Conservation (phyloP, 192 early-diverging fungal species). For the Mortierella antarctica region DNA sequence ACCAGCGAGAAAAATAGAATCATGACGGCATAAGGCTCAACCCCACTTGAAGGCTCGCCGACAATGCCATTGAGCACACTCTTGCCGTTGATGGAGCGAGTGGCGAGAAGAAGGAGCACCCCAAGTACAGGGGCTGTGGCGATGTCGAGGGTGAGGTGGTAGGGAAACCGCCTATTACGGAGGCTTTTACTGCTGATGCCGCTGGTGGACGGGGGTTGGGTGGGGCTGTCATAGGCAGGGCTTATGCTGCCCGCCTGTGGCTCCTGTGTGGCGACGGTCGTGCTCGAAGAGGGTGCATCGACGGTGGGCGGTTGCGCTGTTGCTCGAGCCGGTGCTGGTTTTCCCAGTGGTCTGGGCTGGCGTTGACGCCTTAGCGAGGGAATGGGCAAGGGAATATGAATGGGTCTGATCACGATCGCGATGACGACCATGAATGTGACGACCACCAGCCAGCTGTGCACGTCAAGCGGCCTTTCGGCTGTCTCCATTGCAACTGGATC, state of each 20-base stretch:
- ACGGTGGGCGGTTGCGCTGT: constrained; percentile 1
- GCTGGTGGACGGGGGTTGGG: not conserved
- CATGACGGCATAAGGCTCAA: constrained; percentile 85
- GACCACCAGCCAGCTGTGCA: constrained; percentile 71
- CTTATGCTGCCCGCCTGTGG: not conserved
- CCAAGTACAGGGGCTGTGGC: constrained; percentile 78
- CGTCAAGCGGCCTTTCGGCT: constrained; percentile 23
- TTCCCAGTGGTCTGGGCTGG: not conserved
- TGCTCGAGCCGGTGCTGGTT: not conserved
- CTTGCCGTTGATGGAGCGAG: constrained; percentile 58
- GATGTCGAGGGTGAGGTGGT: constrained; percentile 65
- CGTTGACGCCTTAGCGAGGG: not conserved
- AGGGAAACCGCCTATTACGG: constrained; percentile 2
- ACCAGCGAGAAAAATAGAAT: constrained; percentile 83
- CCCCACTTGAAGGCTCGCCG: constrained; percentile 49
- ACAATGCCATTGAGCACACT: constrained; percentile 49
- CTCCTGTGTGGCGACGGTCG: not conserved
- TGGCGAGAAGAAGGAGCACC: constrained; percentile 75
- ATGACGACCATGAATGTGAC: constrained; percentile 69
- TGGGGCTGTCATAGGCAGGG: not conserved
- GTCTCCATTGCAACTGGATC: not conserved
- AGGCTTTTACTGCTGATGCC: not conserved
- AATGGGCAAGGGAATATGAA: constrained; percentile 63
- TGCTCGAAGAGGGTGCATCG: not conserved
- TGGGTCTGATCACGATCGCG: constrained; percentile 68